Percentiles rank a stretch among this genome's conserved stretches.
These are phyloP conservation scores for Kuraishia cidri DNA, from an alignment of 805 yeast species.

Conservation along the genomic window DNA sequence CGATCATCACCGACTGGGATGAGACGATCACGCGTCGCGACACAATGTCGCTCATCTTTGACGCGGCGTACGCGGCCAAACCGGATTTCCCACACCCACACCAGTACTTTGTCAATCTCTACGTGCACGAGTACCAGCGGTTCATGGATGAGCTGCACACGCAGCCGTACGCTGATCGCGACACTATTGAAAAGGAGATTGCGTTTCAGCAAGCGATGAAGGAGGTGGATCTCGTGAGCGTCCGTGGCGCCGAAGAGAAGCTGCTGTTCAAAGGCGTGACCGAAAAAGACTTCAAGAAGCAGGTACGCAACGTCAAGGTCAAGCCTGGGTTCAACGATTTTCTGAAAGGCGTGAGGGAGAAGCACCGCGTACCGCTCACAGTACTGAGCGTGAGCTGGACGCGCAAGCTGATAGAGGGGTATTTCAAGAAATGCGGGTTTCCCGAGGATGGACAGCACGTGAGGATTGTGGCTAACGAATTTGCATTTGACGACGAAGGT, in stretches of 20 bases:
- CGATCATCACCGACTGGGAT: constrained; percentile 53
- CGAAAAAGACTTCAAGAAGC: neutral
- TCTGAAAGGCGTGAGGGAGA: neutral
- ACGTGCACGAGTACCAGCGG: constrained; percentile 24
- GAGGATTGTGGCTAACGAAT: constrained; percentile 39
- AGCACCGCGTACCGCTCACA: constrained; percentile 1
- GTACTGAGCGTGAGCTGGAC: constrained; percentile 63
- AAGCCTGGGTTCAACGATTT: constrained; percentile 1
- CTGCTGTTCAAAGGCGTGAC: constrained; percentile 2
- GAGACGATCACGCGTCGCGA: constrained; percentile 52
- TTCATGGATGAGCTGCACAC: constrained; percentile 15
- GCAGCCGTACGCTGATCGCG: constrained; percentile 18
- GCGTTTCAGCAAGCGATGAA: constrained; percentile 34
- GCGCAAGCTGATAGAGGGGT: constrained; percentile 29
- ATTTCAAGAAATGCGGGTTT: constrained; percentile 13
- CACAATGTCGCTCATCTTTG: constrained; percentile 42
- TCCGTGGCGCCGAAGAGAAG: constrained; percentile 8
- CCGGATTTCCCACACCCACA: constrained; percentile 29
- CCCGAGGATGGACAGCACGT: constrained; percentile 9
- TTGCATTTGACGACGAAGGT: constrained; percentile 23
- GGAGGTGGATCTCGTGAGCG: constrained; percentile 38
- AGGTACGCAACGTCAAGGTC: neutral
- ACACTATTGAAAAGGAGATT: constrained; percentile 29
- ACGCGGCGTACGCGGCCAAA: constrained; percentile 30
- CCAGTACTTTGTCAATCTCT: constrained; percentile 31